Evolutionary conservation across 2,329 filamentous ascomycete genomes (phyloP).

Genomic region (Botryotinia calthae): DNA sequence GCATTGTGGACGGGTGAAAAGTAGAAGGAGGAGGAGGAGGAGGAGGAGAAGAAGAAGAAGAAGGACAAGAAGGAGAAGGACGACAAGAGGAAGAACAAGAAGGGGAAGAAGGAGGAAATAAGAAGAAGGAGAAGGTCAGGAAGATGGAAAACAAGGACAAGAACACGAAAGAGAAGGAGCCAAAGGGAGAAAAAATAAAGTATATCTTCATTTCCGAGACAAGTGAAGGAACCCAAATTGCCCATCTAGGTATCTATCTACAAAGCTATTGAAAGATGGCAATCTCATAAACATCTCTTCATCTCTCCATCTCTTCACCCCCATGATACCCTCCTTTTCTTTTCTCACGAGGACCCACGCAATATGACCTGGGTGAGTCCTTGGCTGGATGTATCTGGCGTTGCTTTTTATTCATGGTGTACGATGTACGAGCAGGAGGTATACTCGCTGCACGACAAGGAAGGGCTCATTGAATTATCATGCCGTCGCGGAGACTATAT

Average conservation of each 20-base stretch:
- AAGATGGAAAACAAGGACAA: no score
- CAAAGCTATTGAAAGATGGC: not conserved
- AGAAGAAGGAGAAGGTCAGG: no score
- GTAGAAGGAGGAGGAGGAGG: not conserved
- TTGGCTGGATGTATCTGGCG: not conserved
- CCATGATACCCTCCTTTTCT: not conserved
- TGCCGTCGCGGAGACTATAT: not conserved
- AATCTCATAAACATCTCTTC: not conserved
- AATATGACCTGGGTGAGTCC: not conserved
- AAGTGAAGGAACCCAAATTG: not conserved
- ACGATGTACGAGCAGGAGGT: no score
- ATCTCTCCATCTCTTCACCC: not conserved
- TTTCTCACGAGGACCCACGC: not conserved
- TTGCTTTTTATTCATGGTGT: not conserved
- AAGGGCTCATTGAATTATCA: not conserved
- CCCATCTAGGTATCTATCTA: not conserved
- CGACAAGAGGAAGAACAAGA: not conserved
- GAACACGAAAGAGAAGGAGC: no score
- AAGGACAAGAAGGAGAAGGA: not conserved
- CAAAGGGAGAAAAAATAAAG: not conserved
- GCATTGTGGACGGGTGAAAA: not conserved
- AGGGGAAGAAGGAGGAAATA: no score
- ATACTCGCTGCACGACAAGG: not conserved
- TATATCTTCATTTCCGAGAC: not conserved
- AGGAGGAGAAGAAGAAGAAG: no score